Percentiles rank a stretch among this genome's conserved stretches.
phyloP scores from a whole-genome alignment of 495 filamentous ascomycete genomes.

The Cercophora scortea region DNA sequence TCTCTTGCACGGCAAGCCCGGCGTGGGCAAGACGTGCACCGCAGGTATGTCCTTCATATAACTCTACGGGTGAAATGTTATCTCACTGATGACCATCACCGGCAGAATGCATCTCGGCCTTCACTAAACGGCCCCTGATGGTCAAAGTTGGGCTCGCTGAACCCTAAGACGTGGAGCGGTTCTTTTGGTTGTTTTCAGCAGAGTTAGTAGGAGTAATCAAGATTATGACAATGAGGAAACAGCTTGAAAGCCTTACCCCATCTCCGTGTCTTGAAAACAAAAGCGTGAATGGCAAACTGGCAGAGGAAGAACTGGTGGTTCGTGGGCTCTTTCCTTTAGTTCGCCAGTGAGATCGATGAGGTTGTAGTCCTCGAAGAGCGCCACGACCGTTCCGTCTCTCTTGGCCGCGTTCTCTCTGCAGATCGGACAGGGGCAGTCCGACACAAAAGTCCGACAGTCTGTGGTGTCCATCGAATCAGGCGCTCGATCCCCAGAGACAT shows the following conservation, averaged over 20 bases:
- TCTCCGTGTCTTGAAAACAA: constrained; percentile 10
- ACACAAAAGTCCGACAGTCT: not conserved
- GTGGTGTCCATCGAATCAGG: not conserved
- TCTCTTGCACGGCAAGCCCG: constrained; percentile 41
- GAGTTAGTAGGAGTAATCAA: no score
- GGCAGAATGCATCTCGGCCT: constrained; percentile 12
- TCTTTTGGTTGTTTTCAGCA: not conserved
- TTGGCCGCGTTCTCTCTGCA: not conserved
- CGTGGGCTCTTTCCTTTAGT: not conserved
- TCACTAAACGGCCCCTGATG: constrained; percentile 7
- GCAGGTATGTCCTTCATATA: constrained; percentile 7
- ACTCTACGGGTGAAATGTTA: not conserved
- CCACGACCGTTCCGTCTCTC: not conserved
- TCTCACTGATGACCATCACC: not conserved
- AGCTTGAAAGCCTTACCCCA: constrained; percentile 5
- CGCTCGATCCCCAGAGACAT: not conserved
- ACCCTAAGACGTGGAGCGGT: constrained; percentile 1
- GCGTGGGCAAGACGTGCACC: constrained; percentile 37
- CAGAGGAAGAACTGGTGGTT: constrained; percentile 11
- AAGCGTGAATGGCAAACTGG: not conserved
- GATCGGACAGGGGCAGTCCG: not conserved
- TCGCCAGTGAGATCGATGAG: not conserved
- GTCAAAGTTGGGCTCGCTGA: not conserved
- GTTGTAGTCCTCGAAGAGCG: not conserved
- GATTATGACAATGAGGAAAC: not conserved